Conservation (phyloP, 495 filamentous ascomycete genomes). For the Xylaria castorea region DNA sequence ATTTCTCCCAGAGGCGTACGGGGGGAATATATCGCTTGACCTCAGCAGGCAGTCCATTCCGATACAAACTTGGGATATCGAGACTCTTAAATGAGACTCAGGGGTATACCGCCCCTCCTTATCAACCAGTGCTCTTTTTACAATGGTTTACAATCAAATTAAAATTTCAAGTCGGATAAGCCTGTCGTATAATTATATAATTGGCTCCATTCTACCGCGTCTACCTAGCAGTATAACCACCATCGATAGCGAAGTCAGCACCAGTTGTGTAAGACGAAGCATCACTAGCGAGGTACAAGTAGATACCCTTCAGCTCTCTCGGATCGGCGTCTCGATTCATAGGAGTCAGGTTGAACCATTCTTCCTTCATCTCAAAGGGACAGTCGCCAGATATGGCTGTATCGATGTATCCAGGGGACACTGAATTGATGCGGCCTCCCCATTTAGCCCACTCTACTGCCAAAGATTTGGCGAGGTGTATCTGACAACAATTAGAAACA, state of each 20-base stretch:
- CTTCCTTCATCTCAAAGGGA: conserved; percentile 67
- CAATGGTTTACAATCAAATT: too few species aligned
- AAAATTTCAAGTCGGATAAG: not conserved
- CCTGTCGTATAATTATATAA: not conserved
- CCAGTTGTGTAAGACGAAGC: conserved; percentile 77
- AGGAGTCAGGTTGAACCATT: conserved; percentile 76
- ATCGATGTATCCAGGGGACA: conserved; percentile 79
- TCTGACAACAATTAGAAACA: conserved; percentile 29
- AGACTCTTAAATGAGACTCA: too few species aligned
- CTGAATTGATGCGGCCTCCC: conserved; percentile 67
- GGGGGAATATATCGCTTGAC: too few species aligned
- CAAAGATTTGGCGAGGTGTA: conserved; percentile 69
- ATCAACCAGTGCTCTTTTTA: too few species aligned
- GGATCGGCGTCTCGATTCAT: conserved; percentile 70
- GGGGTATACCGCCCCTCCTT: too few species aligned
- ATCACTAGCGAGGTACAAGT: conserved; percentile 74
- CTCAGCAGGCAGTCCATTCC: too few species aligned
- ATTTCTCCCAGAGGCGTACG: too few species aligned
- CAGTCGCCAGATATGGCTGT: conserved; percentile 76
- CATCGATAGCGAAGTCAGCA: conserved; percentile 70
- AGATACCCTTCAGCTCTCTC: conserved; percentile 77
- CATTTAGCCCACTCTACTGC: conserved; percentile 78
- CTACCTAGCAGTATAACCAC: conserved; percentile 41
- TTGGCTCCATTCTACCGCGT: not conserved
- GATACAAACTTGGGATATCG: too few species aligned